phyloP scores from a whole-genome alignment of 176 grass and related monocot genomes.

The Phyllostachys edulis region DNA sequence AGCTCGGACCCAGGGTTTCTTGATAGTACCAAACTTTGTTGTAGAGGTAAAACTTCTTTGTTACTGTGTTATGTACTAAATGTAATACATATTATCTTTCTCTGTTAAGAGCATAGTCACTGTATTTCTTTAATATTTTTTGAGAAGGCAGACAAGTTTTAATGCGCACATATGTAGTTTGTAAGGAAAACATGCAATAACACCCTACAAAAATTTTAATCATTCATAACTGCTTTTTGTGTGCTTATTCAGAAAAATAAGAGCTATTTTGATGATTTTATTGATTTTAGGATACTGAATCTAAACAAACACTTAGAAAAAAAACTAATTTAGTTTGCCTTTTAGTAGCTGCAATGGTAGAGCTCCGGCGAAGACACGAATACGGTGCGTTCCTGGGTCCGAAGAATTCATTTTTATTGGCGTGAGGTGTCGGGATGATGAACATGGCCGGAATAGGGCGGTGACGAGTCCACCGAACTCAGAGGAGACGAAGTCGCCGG shows the following conservation, averaged over 20 bases:
- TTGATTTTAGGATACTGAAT: not conserved
- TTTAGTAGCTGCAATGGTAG: too few relatives aligned
- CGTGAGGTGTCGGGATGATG: too few relatives aligned
- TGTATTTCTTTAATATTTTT: too few relatives aligned
- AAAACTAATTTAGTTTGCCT: not conserved
- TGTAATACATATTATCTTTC: slow-evolving; percentile 1
- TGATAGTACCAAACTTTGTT: slow-evolving; percentile 81
- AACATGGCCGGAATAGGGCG: too few relatives aligned
- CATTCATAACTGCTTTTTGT: not conserved
- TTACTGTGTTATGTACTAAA: not conserved
- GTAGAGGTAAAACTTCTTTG: slow-evolving; percentile 57
- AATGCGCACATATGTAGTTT: slow-evolving; percentile 19
- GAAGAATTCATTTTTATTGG: too few relatives aligned
- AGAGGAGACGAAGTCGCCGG: too few relatives aligned
- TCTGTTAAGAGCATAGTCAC: not conserved
- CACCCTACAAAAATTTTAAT: not conserved
- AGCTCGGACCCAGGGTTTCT: slow-evolving; percentile 66
- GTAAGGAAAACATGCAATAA: not conserved
- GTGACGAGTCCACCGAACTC: too few relatives aligned
- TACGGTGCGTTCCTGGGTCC: too few relatives aligned
- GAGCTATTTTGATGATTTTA: not conserved
- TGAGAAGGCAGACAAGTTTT: too few relatives aligned
- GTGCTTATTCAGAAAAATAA: slow-evolving; percentile 20
- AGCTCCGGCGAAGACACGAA: too few relatives aligned
- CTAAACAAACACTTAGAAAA: not conserved